Evolutionary conservation across 192 early-diverging fungal genomes (phyloP).

Genomic region (Coemansia asiatica): DNA sequence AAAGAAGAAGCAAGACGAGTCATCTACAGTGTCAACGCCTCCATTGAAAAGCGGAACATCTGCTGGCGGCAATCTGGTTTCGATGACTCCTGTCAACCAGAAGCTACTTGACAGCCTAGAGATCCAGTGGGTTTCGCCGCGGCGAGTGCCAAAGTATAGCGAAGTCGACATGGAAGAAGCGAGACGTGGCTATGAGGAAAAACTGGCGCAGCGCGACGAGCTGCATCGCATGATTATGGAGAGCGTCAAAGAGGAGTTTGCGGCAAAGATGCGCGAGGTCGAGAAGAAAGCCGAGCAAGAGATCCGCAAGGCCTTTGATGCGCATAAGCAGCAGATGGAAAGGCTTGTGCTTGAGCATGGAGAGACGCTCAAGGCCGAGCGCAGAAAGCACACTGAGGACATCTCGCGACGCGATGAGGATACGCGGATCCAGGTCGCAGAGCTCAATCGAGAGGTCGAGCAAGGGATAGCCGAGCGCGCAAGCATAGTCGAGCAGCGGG

Average conservation of each 20-base stretch:
- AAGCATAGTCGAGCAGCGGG: conserved; percentile 17
- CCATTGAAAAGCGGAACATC: conserved; percentile 11
- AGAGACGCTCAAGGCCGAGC: conserved; percentile 22
- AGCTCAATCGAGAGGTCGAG: conserved; percentile 39
- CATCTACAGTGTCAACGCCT: conserved; percentile 6
- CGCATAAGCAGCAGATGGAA: conserved; percentile 30
- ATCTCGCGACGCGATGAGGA: conserved; percentile 39
- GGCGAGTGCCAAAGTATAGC: conserved; percentile 51
- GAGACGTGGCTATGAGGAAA: conserved; percentile 28
- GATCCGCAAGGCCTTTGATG: conserved; percentile 32
- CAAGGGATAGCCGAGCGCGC: conserved; percentile 25
- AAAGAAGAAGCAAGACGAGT: background rate
- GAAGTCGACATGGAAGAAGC: conserved; percentile 38
- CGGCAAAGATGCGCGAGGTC: conserved; percentile 36
- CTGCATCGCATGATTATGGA: conserved; percentile 46
- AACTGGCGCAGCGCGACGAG: conserved; percentile 37
- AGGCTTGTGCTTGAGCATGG: conserved; percentile 37
- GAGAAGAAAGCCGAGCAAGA: conserved; percentile 36
- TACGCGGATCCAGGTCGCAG: conserved; percentile 16
- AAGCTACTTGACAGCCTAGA: conserved; percentile 49
- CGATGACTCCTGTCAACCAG: conserved; percentile 50
- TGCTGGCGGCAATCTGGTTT: conserved; percentile 23
- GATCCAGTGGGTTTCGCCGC: conserved; percentile 52
- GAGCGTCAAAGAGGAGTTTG: conserved; percentile 44
- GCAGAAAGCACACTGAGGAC: conserved; percentile 21